Base-by-base conservation (phyloP, 2,329 filamentous ascomycete genomes). In the Fusarium cyanostomum region DNA sequence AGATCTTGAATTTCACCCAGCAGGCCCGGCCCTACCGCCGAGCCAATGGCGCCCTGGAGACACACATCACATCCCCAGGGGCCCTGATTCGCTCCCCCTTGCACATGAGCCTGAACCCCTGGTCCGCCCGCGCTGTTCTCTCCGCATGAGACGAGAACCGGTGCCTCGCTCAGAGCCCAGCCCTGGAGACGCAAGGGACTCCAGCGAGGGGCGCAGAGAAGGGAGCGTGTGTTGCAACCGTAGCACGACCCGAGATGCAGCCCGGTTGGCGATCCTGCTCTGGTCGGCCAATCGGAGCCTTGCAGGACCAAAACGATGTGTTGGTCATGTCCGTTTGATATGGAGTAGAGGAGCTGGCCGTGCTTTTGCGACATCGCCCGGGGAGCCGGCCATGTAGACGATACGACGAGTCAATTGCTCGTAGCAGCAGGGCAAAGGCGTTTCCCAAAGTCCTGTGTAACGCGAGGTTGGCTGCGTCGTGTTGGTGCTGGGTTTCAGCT, bases 231-330 rank as follows among this genome's bases (percentile, higher is more conserved):
- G 46, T 18, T 51, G 39, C 30, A 45, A 34, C 49, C 24, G 41
- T 56, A 21, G 15, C 50, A 59, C 55, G 28, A 39, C 42, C 28
- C 37, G 44, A 26, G 15, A 57, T 62, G 48, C 54, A 63, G 43
- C 52, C 39, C 24, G 30, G 24, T 21, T 42, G 42, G 16, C 26
- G 18, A 6, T 8, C n/a, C 28, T 30, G 15, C 33, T 31, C 10
- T 12, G 12, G 13, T n/a, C 11, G 18, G 27, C 57, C 57, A 57
- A 50, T 62, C 35, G 41, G 10, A 45, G 9, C 21, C 15, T 9
- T 16, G 16, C 27, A 27, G 35, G 28, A 4, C 26, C 21, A 12
- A 43, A 34, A 11, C 24, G 15, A n/a, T 24, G 41, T 41, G 46
- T 45, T 54, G 48, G 48, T 27, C 8, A 24, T 39, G 31, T 39